Evolutionary conservation across 1,139 yeast species (phyloP).

Genomic region (Geotrichum carabidarum): DNA sequence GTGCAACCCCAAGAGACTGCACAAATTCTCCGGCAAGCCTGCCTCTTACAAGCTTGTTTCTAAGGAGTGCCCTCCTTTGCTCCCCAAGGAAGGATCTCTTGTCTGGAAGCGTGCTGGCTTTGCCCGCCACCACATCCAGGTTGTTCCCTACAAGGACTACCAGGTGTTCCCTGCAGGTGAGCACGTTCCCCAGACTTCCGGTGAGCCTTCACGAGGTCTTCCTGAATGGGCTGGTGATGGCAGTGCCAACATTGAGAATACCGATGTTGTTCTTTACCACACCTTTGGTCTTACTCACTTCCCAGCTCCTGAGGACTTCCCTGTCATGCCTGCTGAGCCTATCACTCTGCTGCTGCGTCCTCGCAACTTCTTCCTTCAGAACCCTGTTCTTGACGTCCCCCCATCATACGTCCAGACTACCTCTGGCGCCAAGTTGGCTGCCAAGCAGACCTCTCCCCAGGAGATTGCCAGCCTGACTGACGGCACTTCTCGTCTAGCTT

Average conservation of each 20-base stretch:
- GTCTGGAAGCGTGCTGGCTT: conserved; percentile 79
- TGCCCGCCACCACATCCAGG: conserved; percentile 64
- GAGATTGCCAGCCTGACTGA: conserved; percentile 52
- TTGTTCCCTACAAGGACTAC: conserved; percentile 59
- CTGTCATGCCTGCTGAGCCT: conserved; percentile 83
- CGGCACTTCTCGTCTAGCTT: conserved; percentile 43
- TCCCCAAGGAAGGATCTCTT: conserved; percentile 69
- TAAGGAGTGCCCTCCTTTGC: conserved; percentile 65
- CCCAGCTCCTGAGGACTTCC: conserved; percentile 89
- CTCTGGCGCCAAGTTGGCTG: conserved; percentile 45
- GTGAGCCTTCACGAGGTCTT: conserved; percentile 67
- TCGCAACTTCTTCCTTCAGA: conserved; percentile 68
- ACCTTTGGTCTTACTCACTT: conserved; percentile 80
- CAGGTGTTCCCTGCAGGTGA: conserved; percentile 74
- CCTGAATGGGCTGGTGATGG: conserved; percentile 72
- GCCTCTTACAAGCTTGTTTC: conserved; percentile 73
- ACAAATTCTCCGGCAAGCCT: conserved; percentile 69
- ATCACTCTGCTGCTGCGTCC: conserved; percentile 71
- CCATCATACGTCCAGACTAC: conserved; percentile 68
- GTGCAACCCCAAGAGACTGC: conserved; percentile 61
- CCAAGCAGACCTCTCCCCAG: conserved; percentile 10
- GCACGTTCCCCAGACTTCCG: conserved; percentile 75
- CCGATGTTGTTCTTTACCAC: conserved; percentile 69
- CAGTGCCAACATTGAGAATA: conserved; percentile 54
- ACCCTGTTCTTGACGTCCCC: conserved; percentile 69